Evolutionary conservation across 805 yeast genomes (phyloP), one percentile per base, ranked within the genome.

Genomic region (Metschnikowia anglica): DNA sequence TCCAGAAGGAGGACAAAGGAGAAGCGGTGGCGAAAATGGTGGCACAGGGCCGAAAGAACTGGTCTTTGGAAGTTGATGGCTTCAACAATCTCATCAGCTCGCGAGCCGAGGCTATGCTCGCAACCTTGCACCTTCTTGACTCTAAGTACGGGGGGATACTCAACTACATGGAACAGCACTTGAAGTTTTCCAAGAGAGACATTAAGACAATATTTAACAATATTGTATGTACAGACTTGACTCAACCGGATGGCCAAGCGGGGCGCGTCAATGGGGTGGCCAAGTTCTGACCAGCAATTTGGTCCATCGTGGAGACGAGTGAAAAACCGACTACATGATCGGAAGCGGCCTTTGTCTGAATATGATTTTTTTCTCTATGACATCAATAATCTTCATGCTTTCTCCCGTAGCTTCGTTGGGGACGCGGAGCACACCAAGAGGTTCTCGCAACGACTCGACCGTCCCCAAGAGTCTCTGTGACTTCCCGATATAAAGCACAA

Each of bases 341-440:
- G 95, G 95, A 38, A 86, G 65, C 0, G 95, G 93, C 48, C 95
- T 70, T 29, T 77, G 76, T 37, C 71, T 76, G 56, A 86, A 86
- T 7, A 82, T 70, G 15, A 85, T 61, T 55, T 82, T 83, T 47
- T 75, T 72, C 24, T 63, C 63, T 3, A 86, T 71, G 1, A 86
- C 63, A 56, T 85, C 91, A 8, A 81, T 62, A 51, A 85, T 62
- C 47, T 77, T 66, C 4, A 83, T 73, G 2, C 59, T 51, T 2
- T 62, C 41, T 5, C 59, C 59, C 1, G 50, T 48, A 12, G 51
- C 44, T 1, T 58, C 46, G 6, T n/a, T 12, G 0, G 72, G 69
- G 10, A 83, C 68, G 51, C 72, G 70, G 51, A 86, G 51, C 8
- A 86, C 65, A 0, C 82, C 93, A 34, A 85, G 55, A 0, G 95